These are phyloP conservation scores for Aspergillus fumigatus DNA, from an alignment of 2,329 filamentous ascomycete species.

Conservation along the genomic window DNA sequence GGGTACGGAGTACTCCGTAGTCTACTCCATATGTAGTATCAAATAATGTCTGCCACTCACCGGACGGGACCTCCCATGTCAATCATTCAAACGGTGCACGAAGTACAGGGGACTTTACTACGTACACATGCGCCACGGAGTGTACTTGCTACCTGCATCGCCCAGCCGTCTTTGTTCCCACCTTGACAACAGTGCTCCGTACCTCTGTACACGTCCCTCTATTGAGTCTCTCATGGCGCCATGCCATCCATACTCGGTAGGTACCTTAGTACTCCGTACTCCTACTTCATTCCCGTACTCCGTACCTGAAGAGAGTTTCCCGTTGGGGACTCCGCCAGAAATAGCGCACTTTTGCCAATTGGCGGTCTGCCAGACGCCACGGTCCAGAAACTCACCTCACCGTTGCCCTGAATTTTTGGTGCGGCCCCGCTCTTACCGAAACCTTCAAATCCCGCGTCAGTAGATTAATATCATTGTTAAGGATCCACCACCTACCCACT, in stretches of 20 bases:
- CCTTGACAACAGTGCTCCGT: background rate
- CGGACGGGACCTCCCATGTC: background rate
- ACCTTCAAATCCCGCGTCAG: background rate
- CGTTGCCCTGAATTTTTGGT: background rate
- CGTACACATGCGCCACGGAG: background rate
- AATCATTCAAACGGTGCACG: background rate
- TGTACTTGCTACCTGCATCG: background rate
- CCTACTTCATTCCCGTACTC: no score
- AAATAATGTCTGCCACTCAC: background rate
- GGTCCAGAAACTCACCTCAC: background rate
- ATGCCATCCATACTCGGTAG: no score
- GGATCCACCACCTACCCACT: background rate
- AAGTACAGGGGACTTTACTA: background rate
- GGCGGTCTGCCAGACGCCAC: constrained; percentile 7
- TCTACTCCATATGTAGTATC: background rate
- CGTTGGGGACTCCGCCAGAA: background rate
- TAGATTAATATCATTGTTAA: no score
- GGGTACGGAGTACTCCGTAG: background rate
- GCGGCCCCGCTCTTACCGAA: background rate
- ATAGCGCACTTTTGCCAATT: constrained; percentile 10
- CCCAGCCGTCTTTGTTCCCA: background rate
- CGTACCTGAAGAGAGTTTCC: background rate
- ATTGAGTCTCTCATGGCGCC: no score
- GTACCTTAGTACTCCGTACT: no score
- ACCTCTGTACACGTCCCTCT: background rate